A percentile compares a stretch with the other conserved stretches of the same genome.
These are phyloP conservation scores for Annona cherimola DNA, from an alignment of 164 flowering plant genomes.

Conservation along the genomic window DNA sequence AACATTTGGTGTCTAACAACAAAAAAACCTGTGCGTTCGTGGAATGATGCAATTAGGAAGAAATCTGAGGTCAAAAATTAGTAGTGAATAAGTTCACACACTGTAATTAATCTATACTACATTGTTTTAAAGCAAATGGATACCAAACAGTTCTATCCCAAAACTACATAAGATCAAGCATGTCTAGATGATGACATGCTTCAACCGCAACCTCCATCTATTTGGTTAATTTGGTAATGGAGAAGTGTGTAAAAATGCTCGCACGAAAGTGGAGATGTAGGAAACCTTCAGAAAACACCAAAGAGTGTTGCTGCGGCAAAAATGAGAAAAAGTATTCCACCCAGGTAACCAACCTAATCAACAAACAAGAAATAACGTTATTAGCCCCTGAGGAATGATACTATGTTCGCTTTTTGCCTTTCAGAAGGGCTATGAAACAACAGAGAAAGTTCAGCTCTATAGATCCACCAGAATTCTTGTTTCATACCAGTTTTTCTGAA, in stretches of 20 bases:
- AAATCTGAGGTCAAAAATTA: too few relatives aligned
- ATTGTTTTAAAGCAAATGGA: not conserved
- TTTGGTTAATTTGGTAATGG: not conserved
- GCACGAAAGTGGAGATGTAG: not conserved
- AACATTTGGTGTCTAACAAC: too few relatives aligned
- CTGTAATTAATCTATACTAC: not conserved
- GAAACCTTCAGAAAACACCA: slow-evolving; percentile 58
- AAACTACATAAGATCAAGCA: slow-evolving; percentile 2
- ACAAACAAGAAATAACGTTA: slow-evolving; percentile 4
- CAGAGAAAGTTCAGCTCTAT: not conserved
- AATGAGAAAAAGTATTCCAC: slow-evolving; percentile 76
- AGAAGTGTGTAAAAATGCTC: not conserved
- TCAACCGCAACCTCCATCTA: not conserved
- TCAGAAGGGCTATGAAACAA: not conserved
- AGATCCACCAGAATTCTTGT: not conserved
- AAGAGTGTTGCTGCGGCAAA: slow-evolving; percentile 88
- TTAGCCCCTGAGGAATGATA: not conserved
- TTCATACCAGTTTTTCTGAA: slow-evolving; percentile 85
- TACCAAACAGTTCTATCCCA: not conserved
- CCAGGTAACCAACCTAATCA: slow-evolving; percentile 84
- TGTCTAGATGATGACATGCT: not conserved
- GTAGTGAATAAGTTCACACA: too few relatives aligned
- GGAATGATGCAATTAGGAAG: too few relatives aligned
- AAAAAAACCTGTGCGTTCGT: too few relatives aligned
- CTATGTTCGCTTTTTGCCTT: too few relatives aligned